A percentile compares a stretch with the other conserved stretches of the same genome.
These are phyloP conservation scores for Xanthoparmelia taractica DNA, from an alignment of 495 filamentous ascomycete genomes.

Conservation along the genomic window DNA sequence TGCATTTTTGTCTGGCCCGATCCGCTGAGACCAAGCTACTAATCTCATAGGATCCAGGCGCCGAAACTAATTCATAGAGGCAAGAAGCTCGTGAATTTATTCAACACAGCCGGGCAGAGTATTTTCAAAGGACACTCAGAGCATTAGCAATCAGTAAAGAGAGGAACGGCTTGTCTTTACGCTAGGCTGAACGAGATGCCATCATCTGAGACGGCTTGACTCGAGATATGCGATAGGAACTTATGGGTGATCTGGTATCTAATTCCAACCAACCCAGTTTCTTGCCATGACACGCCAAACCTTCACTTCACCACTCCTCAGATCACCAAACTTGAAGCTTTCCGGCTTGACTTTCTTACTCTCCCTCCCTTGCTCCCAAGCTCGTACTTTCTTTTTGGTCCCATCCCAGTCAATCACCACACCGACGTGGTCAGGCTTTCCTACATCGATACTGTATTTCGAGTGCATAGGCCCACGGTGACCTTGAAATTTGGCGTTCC, in stretches of 20 bases:
- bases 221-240: background rate
- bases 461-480: slow-evolving; percentile 91
- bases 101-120: background rate
- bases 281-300: slow-evolving; percentile 94
- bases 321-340: slow-evolving; percentile 85
- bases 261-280: slow-evolving; percentile 79
- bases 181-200: background rate
- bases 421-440: slow-evolving; percentile 86
- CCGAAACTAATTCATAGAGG: background rate
- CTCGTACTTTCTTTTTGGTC: slow-evolving; percentile 93
- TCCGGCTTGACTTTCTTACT: slow-evolving; percentile 91
- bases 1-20: background rate
- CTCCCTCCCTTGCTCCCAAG: slow-evolving; percentile 92
- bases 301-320: slow-evolving; percentile 91
- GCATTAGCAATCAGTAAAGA: background rate
- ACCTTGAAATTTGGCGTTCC: slow-evolving; percentile 91
- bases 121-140: background rate
- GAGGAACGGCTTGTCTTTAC: background rate
- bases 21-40: background rate
- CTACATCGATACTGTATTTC: slow-evolving; percentile 85
- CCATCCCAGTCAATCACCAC: slow-evolving; percentile 99
- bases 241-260: background rate
- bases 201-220: background rate
- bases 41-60: background rate
- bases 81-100: background rate